phyloP scores from a whole-genome alignment of 2,329 filamentous ascomycete genomes.

The Nannizzia gypsea region DNA sequence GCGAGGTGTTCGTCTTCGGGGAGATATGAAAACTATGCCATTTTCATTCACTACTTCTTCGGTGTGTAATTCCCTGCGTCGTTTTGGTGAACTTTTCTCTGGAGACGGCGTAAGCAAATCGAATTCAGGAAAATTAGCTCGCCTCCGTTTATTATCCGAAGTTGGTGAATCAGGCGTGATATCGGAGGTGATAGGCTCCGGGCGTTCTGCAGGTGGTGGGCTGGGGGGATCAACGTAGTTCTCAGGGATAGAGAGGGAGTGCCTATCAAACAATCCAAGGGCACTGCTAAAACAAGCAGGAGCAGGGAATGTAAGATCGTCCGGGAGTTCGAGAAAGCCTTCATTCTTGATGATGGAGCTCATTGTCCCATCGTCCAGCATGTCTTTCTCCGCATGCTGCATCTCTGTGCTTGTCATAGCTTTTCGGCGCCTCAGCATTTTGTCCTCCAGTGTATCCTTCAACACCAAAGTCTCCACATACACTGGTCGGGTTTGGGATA shows the following conservation, averaged over 20 bases:
- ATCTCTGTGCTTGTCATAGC: constrained; percentile 57
- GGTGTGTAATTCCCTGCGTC: background rate
- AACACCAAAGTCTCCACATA: constrained; percentile 78
- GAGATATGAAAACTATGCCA: constrained; percentile 4
- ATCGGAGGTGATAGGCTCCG: background rate
- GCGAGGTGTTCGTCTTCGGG: constrained; percentile 1
- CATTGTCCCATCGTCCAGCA: constrained; percentile 49
- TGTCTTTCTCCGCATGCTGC: constrained; percentile 43
- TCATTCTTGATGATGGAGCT: constrained; percentile 48
- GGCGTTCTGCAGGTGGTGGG: background rate
- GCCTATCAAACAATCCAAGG: constrained; percentile 29
- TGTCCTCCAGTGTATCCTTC: constrained; percentile 69
- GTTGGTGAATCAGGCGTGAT: background rate
- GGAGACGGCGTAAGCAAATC: background rate
- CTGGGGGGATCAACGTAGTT: constrained; percentile 4
- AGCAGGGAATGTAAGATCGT: constrained; percentile 20
- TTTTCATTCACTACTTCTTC: background rate
- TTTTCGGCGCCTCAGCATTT: constrained; percentile 60
- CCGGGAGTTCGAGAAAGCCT: constrained; percentile 34
- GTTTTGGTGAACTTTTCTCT: background rate
- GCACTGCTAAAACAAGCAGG: constrained; percentile 22
- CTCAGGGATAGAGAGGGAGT: constrained; percentile 27
- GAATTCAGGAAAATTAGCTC: background rate
- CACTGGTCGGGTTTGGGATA: constrained; percentile 68
- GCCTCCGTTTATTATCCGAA: background rate